Base-by-base conservation (phyloP, 2,329 filamentous ascomycete genomes). In the Didymella lethalis region DNA sequence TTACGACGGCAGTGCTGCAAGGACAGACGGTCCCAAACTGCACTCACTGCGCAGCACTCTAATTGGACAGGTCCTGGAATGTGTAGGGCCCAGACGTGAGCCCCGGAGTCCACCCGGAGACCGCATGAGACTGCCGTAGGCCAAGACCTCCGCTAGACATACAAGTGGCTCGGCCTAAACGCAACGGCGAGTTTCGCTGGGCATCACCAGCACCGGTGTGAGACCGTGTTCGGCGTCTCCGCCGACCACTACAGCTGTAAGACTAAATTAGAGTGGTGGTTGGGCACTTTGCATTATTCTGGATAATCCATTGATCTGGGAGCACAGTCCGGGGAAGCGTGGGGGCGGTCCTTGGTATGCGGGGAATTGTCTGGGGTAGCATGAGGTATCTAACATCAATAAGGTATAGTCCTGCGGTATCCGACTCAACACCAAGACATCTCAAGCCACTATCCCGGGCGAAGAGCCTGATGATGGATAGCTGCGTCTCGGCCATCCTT, bases 101-200 rank as follows among this genome's bases (percentile, higher is more conserved):
- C 2, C 25, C 48, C 48, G 55, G n/a, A 53, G 55, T 58, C 49
- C 44, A 44, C 31, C 49, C 55, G 55, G 4, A 2, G 7, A 18
- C 49, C 43, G 32, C 25, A 7, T 25, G 40, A 18, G 47, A 48
- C 18, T 53, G 46, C 49, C 45, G 56, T n/a, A 6, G 31, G 56
- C 56, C 49, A 58, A 54, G 56, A 32, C 20, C 45, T 49, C 40
- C 31, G 46, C 56, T 52, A 41, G 38, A 25, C 23, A 32, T 10
- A 29, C 50, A 58, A 50, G 55, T 58, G 55, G 55, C 55, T 58
- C 43, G 55, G 50, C 56, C 46, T 59, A 31, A 54, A 47, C 50
- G 43, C 45, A 46, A 48, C 20, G 18, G 32, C 3, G n/a, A 12
- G 28, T 11, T 48, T 28, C 6, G 29, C 48, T 45, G 44, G n/a